Percentiles rank a stretch among this genome's conserved stretches.
Evolutionary conservation across 2,329 filamentous ascomycete genomes (phyloP).

Genomic region (Pyrenophora tritici-repentis): DNA sequence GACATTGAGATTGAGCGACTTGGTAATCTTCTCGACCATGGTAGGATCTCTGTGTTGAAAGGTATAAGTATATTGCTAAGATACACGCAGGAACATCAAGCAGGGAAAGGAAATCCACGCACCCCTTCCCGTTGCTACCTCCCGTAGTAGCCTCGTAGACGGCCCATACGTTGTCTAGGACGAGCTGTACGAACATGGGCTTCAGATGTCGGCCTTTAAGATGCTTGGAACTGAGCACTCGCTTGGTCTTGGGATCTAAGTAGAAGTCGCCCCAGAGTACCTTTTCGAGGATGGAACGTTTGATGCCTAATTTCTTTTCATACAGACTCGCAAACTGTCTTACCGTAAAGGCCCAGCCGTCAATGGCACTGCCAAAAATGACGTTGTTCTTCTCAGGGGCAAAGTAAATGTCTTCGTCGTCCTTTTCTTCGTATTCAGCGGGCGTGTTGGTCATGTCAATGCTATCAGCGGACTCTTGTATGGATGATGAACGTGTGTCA

Average conservation of each 20-base stretch:
- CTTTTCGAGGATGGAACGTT: slow-evolving; percentile 83
- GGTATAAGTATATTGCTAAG: slow-evolving; percentile 49
- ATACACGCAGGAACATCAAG: slow-evolving; percentile 38
- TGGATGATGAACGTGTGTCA: slow-evolving; percentile 52
- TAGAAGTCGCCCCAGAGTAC: slow-evolving; percentile 98
- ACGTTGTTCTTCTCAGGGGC: slow-evolving; percentile 98
- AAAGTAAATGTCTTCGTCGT: slow-evolving; percentile 98
- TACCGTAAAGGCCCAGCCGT: slow-evolving; percentile 99
- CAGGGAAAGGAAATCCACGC: slow-evolving; percentile 53
- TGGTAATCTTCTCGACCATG: slow-evolving; percentile 91
- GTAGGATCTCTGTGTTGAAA: slow-evolving; percentile 65
- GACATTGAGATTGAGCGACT: slow-evolving; percentile 82
- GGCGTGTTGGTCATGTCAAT: slow-evolving; percentile 54
- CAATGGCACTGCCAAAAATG: slow-evolving; percentile 95
- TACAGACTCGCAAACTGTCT: slow-evolving; percentile 92
- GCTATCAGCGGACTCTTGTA: slow-evolving; percentile 60
- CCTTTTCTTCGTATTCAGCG: slow-evolving; percentile 79
- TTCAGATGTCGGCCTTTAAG: slow-evolving; percentile 89
- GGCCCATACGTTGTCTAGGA: slow-evolving; percentile 94
- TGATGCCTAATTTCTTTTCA: slow-evolving; percentile 96
- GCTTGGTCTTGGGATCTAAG: slow-evolving; percentile 94
- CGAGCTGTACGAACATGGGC: slow-evolving; percentile 96
- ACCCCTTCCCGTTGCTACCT: slow-evolving; percentile 80
- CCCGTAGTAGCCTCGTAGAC: slow-evolving; percentile 90
- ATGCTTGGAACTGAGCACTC: slow-evolving; percentile 87